Evolutionary conservation across 2,329 filamentous ascomycete species (phyloP), one percentile per base, ranked within the genome.

Genomic region (Fusarium bactridioides): DNA sequence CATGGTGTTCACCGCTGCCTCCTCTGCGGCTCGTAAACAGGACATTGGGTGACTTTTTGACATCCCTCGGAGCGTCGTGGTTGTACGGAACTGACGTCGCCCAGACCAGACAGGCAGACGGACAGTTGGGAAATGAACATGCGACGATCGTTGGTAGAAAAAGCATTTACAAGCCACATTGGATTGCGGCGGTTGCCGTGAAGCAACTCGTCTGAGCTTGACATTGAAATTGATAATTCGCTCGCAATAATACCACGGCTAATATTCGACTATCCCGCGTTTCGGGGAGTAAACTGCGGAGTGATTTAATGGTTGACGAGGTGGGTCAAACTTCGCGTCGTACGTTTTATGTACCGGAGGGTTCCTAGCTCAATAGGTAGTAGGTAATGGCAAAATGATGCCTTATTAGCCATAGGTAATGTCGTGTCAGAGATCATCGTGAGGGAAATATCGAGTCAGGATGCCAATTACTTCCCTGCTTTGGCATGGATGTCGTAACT

Each of bases 351-450:
- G 41, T 18, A 11, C 18, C 59, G 41, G 41, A 25, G 44, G 38
- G 18, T 33, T 40, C 59, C 53, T 45, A 47, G 38, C 40, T 38
- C 33, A 57, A 57, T 33, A 16, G 15, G 29, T 8, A 44, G 29
- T 11, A 29, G 29, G 31, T 9, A 44, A 37, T 12, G 5, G 21
- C 33, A n/a, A 31, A 44, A 43, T 43, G n/a, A 25, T 44, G 25
- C n/a, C n/a, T 43, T 25, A 18, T 33, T 33, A 35, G 41, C 41
- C 16, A 44, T 18, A 25, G 41, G 23, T 16, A 25, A 21, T 23
- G n/a, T 27, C 35, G 16, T 47, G 44, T 29, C 27, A 50, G 29
- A 69, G n/a, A 58, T 25, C 45, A 53, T 69, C 50, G 45, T 69
- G 58, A 53, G 38, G 37, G 40, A 33, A 15, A 23, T 25, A 25